Percentiles rank a stretch among this genome's conserved stretches.
Evolutionary conservation across 306 rosid species (phyloP).

Genomic region (Pterocarpus macrocarpus): DNA sequence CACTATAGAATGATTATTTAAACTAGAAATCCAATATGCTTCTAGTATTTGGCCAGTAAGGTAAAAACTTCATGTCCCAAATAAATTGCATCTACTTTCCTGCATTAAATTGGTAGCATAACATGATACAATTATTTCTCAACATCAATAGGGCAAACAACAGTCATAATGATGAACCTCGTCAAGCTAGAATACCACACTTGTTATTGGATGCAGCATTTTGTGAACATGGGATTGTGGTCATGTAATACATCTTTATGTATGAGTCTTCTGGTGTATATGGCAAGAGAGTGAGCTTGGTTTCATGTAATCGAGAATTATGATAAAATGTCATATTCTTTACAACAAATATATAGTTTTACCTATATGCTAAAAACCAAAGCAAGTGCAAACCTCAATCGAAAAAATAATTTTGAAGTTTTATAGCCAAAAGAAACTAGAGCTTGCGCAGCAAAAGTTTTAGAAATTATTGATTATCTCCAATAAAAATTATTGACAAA

Average conservation of each 20-base stretch:
- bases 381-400: conserved; percentile 10
- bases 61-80: too few relatives aligned
- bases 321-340: background rate
- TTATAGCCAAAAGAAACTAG: conserved; percentile 29
- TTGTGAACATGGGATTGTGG: background rate
- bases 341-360: conserved; percentile 10
- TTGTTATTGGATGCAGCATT: conserved; percentile 16
- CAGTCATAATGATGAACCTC: background rate
- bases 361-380: conserved; percentile 11
- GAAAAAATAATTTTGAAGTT: conserved; percentile 22
- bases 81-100: background rate
- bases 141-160: background rate
- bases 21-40: too few relatives aligned
- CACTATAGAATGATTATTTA: too few relatives aligned
- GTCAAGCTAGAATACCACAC: conserved; percentile 19
- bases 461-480: conserved; percentile 17
- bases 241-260: conserved; percentile 10
- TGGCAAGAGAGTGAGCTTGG: conserved; percentile 1
- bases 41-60: too few relatives aligned
- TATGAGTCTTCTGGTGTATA: background rate
- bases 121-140: conserved; percentile 11
- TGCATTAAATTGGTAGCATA: conserved; percentile 2
- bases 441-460: conserved; percentile 23
- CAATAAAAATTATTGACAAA: conserved; percentile 21
- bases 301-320: conserved; percentile 8